A percentile compares a stretch with the other conserved stretches of the same genome.
phyloP scores from a whole-genome alignment of 441 rosid genomes.

The Erodium trifolium region DNA sequence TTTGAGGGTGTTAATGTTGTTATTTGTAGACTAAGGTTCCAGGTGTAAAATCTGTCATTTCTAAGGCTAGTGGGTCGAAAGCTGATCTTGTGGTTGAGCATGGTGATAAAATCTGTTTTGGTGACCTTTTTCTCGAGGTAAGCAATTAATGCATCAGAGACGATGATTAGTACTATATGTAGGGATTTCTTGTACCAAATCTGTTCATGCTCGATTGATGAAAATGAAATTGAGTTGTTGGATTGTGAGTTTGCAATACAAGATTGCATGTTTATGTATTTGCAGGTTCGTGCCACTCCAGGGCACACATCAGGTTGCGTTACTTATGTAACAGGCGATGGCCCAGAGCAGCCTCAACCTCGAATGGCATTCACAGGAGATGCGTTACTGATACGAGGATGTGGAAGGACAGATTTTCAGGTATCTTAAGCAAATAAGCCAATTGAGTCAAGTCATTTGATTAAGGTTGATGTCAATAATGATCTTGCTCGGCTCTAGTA shows the following conservation, averaged over 20 bases:
- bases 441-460: too few species aligned
- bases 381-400: conserved; percentile 76
- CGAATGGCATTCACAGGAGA: conserved; percentile 95
- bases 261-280: background rate
- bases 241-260: background rate
- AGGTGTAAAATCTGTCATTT: conserved; percentile 64
- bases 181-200: too few species aligned
- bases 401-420: conserved; percentile 98
- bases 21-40: conserved; percentile 43
- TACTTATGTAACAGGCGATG: conserved; percentile 83
- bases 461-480: too few species aligned
- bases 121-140: conserved; percentile 67
- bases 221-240: background rate
- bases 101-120: conserved; percentile 65
- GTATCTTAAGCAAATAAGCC: conserved; percentile 22
- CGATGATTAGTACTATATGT: too few species aligned
- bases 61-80: conserved; percentile 72
- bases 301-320: conserved; percentile 90
- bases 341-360: conserved; percentile 72
- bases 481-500: too few species aligned
- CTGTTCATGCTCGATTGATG: too few species aligned
- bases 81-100: conserved; percentile 58
- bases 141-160: too few species aligned
- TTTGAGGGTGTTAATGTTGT: conserved; percentile 10
- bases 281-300: conserved; percentile 84